phyloP scores from a whole-genome alignment of 495 filamentous ascomycete species.

The Physcia stellaris region DNA sequence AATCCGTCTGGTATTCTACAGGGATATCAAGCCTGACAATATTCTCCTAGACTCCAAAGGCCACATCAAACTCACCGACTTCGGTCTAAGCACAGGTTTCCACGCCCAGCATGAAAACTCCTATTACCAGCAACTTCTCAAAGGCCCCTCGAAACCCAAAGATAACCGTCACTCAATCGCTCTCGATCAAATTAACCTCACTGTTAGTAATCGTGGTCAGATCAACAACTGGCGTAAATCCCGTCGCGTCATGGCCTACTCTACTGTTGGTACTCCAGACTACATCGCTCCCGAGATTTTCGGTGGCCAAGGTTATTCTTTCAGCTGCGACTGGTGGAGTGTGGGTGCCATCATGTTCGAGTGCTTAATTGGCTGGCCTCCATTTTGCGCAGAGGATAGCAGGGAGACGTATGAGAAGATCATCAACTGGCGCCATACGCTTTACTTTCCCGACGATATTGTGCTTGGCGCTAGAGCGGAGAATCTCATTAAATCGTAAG shows the following conservation, averaged over 20 bases:
- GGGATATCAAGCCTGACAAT: slow-evolving; percentile 98
- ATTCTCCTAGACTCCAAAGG: slow-evolving; percentile 90
- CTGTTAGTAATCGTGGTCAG: slow-evolving; percentile 88
- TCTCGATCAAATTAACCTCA: slow-evolving; percentile 95
- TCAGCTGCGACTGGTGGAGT: slow-evolving; percentile 98
- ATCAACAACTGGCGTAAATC: slow-evolving; percentile 99
- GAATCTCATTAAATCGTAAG: slow-evolving; percentile 70
- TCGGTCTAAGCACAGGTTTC: slow-evolving; percentile 94
- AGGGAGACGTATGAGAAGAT: slow-evolving; percentile 99
- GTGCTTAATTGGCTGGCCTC: slow-evolving; percentile 96
- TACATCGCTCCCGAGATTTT: slow-evolving; percentile 99
- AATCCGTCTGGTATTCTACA: too few species aligned
- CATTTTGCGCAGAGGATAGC: slow-evolving; percentile 95
- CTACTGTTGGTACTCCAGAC: slow-evolving; percentile 94
- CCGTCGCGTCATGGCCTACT: slow-evolving; percentile 88
- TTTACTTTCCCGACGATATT: slow-evolving; percentile 95
- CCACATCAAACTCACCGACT: slow-evolving; percentile 97
- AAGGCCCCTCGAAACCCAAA: slow-evolving; percentile 58
- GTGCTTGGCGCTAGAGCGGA: slow-evolving; percentile 77
- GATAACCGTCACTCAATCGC: slow-evolving; percentile 75
- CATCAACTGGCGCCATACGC: slow-evolving; percentile 87
- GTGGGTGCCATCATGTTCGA: slow-evolving; percentile 99
- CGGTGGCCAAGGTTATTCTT: slow-evolving; percentile 85
- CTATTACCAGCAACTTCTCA: slow-evolving; percentile 94
- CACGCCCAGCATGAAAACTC: slow-evolving; percentile 95